Conservation (phyloP, 441 rosid species). For the Jatropha podagrica region DNA sequence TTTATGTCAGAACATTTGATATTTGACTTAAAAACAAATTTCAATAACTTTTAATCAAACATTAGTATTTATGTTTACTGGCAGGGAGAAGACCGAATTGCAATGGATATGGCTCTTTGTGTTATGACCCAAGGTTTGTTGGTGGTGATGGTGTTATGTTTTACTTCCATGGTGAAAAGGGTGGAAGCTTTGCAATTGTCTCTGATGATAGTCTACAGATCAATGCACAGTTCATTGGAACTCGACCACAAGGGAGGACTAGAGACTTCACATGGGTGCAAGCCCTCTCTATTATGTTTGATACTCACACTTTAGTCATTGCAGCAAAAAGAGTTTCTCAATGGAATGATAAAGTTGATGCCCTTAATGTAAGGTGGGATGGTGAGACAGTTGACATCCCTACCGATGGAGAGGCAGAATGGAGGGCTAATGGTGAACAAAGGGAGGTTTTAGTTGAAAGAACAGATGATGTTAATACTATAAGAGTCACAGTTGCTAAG, state of each 20-base stretch:
- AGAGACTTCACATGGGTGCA: conserved; percentile 93
- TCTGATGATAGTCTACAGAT: conserved; percentile 77
- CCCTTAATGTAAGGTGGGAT: conserved; percentile 58
- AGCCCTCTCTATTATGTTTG: conserved; percentile 70
- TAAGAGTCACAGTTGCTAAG: conserved; percentile 56
- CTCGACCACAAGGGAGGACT: conserved; percentile 62
- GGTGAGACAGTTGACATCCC: conserved; percentile 51
- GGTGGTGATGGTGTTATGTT: conserved; percentile 91
- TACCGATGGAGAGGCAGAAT: conserved; percentile 61
- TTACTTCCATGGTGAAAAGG: conserved; percentile 81
- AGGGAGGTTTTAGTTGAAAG: conserved; percentile 65
- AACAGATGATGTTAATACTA: conserved; percentile 61
- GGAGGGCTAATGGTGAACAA: conserved; percentile 43
- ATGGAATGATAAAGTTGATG: conserved; percentile 60
- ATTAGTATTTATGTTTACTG: background rate
- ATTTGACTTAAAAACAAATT: too few species aligned
- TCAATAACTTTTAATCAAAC: too few species aligned
- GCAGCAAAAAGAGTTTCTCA: conserved; percentile 53
- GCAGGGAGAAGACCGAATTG: conserved; percentile 73
- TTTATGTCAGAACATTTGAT: too few species aligned
- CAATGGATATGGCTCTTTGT: conserved; percentile 70
- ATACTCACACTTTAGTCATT: conserved; percentile 56
- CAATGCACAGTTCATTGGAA: conserved; percentile 85
- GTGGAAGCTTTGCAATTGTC: conserved; percentile 82
- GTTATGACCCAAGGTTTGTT: conserved; percentile 80